phyloP scores from a whole-genome alignment of 495 filamentous ascomycete genomes.

The Achaetomiella virescens region DNA sequence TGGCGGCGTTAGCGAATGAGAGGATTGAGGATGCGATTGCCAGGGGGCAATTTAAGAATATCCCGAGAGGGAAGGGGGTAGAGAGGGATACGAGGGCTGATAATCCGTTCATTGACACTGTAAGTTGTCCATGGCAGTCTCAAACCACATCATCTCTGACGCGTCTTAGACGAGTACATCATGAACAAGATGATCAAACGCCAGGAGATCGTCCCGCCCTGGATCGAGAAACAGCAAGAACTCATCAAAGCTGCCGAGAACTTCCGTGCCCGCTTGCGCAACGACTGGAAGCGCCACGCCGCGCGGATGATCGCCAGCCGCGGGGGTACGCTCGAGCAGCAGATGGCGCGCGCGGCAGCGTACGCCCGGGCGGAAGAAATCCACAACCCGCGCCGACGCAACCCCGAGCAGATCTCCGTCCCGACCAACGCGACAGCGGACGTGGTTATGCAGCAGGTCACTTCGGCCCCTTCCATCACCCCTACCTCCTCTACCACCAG shows the following conservation, averaged over 20 bases:
- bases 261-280: slow-evolving; percentile 68
- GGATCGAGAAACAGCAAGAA: slow-evolving; percentile 98
- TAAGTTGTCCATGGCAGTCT: slow-evolving; percentile 5
- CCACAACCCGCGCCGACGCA: slow-evolving; percentile 43
- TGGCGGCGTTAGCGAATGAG: slow-evolving; percentile 82
- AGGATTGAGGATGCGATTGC: slow-evolving; percentile 92
- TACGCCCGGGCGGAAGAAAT: slow-evolving; percentile 69
- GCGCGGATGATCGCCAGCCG: slow-evolving; percentile 70
- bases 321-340: slow-evolving; percentile 70
- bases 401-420: slow-evolving; percentile 42
- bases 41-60: slow-evolving; percentile 83
- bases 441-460: slow-evolving; percentile 39
- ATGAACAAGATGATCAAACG: slow-evolving; percentile 98
- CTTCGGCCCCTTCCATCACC: slow-evolving; percentile 4
- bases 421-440: slow-evolving; percentile 45
- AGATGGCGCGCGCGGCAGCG: slow-evolving; percentile 63
- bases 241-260: slow-evolving; percentile 58
- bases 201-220: slow-evolving; percentile 76
- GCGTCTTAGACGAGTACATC: slow-evolving; percentile 72
- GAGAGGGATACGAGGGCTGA: slow-evolving; percentile 74
- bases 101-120: slow-evolving; percentile 86
- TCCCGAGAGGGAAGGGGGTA: slow-evolving; percentile 72
- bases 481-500: no score
- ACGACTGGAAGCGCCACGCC: slow-evolving; percentile 84
- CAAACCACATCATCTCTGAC: not conserved